Evolutionary conservation across 208 protist species (phyloP).

Genomic region (Trypanosoma caninum): DNA sequence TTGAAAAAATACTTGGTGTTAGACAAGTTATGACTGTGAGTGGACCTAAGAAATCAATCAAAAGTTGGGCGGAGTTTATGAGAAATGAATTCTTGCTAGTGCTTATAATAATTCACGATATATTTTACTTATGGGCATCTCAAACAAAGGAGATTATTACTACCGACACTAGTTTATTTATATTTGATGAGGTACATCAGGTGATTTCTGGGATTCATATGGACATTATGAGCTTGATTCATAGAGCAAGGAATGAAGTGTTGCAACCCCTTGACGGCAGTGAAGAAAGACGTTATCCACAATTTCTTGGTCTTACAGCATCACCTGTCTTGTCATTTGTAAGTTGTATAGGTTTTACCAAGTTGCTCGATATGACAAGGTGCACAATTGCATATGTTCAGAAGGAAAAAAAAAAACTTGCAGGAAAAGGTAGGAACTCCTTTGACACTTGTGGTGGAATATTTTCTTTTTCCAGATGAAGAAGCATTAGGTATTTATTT

Average conservation of each 20-base stretch:
- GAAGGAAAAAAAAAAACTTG: conserved; percentile 4
- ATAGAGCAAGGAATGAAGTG: background rate
- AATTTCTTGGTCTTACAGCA: conserved; percentile 57
- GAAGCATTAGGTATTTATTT: conserved; percentile 6
- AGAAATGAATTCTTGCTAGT: conserved; percentile 6
- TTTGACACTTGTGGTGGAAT: conserved; percentile 4
- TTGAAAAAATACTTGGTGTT: conserved; percentile 12
- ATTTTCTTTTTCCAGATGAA: conserved; percentile 2
- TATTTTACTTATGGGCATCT: conserved; percentile 34
- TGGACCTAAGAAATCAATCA: conserved; percentile 19
- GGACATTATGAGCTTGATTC: too few species aligned
- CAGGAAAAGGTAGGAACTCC: conserved; percentile 7
- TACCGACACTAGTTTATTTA: conserved; percentile 27
- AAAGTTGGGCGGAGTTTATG: background rate
- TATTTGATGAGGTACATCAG: conserved; percentile 58
- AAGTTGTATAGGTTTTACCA: conserved; percentile 3
- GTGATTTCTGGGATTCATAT: too few species aligned
- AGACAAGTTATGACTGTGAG: conserved; percentile 12
- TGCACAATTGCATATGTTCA: conserved; percentile 15
- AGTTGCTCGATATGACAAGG: conserved; percentile 18
- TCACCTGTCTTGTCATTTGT: conserved; percentile 27
- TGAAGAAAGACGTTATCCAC: conserved; percentile 8
- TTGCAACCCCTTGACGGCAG: background rate
- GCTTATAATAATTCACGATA: conserved; percentile 37
- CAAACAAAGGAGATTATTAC: conserved; percentile 6